Percentiles rank a stretch among this genome's conserved stretches.
Evolutionary conservation across 2,329 filamentous ascomycete species (phyloP).

Genomic region (Byssochlamys sp.): DNA sequence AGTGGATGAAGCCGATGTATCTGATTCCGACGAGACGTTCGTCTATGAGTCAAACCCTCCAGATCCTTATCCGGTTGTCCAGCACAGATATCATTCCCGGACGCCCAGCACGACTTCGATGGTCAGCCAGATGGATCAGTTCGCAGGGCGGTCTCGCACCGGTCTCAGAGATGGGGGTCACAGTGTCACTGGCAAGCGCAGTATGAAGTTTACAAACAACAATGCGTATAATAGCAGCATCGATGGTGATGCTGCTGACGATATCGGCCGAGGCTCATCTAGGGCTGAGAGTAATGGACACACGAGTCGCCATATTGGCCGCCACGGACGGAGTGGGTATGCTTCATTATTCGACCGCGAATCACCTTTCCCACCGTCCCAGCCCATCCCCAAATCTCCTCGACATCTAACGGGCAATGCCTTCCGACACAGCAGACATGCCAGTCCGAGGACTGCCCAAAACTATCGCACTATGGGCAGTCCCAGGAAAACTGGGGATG

Average conservation of each 20-base stretch:
- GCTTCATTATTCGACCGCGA: constrained; percentile 66
- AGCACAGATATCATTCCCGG: constrained; percentile 76
- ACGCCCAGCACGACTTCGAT: constrained; percentile 87
- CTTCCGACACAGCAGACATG: constrained; percentile 57
- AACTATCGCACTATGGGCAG: constrained; percentile 37
- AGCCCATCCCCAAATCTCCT: constrained; percentile 54
- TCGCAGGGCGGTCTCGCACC: constrained; percentile 50
- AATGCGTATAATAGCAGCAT: constrained; percentile 55
- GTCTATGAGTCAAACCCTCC: constrained; percentile 95
- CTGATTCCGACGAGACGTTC: constrained; percentile 95
- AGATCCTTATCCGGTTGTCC: constrained; percentile 46
- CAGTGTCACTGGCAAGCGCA: constrained; percentile 66
- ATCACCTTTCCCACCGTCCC: constrained; percentile 57
- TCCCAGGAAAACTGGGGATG: constrained; percentile 51
- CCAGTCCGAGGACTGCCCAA: constrained; percentile 55
- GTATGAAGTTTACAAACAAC: constrained; percentile 88
- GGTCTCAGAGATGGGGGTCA: constrained; percentile 56
- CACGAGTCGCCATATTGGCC: constrained; percentile 64
- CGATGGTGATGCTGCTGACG: constrained; percentile 57
- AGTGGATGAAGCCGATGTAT: constrained; percentile 90
- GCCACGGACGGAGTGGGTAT: constrained; percentile 64
- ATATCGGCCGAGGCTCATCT: constrained; percentile 50
- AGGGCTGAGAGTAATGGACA: constrained; percentile 51
- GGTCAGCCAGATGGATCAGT: constrained; percentile 40
- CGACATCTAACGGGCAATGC: constrained; percentile 42